Conservation (phyloP, 768 basidiomycete genomes). For the Punctularia strigosozonata region DNA sequence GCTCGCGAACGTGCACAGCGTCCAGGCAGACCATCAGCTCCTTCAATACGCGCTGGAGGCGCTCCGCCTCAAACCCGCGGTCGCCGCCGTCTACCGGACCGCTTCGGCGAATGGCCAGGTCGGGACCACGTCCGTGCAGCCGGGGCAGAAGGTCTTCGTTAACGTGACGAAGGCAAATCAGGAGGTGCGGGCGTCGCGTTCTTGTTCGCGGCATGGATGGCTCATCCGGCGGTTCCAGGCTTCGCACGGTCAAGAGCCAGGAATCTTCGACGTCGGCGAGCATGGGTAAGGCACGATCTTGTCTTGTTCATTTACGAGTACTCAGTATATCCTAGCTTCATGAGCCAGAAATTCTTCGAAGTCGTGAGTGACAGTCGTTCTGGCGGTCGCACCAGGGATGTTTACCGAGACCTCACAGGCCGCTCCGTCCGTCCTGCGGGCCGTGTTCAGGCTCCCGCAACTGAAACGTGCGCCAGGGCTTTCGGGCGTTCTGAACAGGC, state of each 20-base stretch:
- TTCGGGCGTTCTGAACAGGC: conserved; percentile 8
- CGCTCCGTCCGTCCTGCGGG: conserved; percentile 4
- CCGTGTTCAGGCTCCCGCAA: conserved; percentile 2
- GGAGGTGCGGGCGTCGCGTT: not conserved
- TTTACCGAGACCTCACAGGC: conserved; percentile 1
- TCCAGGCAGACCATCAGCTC: not conserved
- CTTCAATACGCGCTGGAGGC: conserved; percentile 6
- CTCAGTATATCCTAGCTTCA: not conserved
- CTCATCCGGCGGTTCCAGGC: not conserved
- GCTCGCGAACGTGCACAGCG: conserved; percentile 1
- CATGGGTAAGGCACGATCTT: not conserved
- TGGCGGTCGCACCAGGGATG: not conserved
- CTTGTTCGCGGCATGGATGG: not conserved
- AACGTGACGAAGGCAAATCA: not conserved
- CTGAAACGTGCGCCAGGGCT: conserved; percentile 4
- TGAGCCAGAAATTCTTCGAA: conserved; percentile 2
- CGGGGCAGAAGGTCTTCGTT: not conserved
- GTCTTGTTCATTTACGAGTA: not conserved
- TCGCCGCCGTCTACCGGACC: conserved; percentile 1
- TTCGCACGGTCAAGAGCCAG: not conserved
- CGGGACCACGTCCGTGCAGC: not conserved
- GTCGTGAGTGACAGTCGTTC: not conserved
- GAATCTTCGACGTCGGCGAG: not conserved
- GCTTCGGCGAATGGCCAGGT: not conserved
- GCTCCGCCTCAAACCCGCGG: conserved; percentile 3